Conservation (phyloP, 2,329 filamentous ascomycete genomes). For the Talaromyces sp. region DNA sequence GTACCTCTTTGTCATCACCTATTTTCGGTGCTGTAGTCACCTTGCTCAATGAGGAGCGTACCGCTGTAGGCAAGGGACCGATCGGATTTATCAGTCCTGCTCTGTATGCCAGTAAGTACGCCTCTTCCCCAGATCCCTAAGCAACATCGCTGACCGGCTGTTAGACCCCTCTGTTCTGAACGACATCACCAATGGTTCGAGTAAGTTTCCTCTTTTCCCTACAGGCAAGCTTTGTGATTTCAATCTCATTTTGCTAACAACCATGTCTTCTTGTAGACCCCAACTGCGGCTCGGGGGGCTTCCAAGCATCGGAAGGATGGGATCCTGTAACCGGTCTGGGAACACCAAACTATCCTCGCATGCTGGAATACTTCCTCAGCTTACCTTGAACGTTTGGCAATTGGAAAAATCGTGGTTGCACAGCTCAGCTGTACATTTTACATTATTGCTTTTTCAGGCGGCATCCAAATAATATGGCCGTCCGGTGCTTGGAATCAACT, state of each 20-base stretch:
- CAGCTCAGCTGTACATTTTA: background rate
- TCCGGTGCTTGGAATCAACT: background rate
- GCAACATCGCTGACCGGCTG: background rate
- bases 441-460: background rate
- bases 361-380: conserved; percentile 15
- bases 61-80: conserved; percentile 9
- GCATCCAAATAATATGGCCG: background rate
- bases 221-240: background rate
- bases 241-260: background rate
- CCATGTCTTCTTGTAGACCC: conserved; percentile 5
- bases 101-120: conserved; percentile 16
- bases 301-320: conserved; percentile 25
- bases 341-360: conserved; percentile 24
- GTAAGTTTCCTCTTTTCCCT: background rate
- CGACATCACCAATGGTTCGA: conserved; percentile 18
- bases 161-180: conserved; percentile 15
- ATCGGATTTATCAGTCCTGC: conserved; percentile 19
- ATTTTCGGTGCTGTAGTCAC: conserved; percentile 14
- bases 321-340: conserved; percentile 33
- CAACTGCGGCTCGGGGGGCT: conserved; percentile 14
- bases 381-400: background rate
- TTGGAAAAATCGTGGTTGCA: background rate
- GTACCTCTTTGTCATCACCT: conserved; percentile 13
- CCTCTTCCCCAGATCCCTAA: too few species aligned
- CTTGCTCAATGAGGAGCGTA: conserved; percentile 15